phyloP scores from a whole-genome alignment of 2,329 filamentous ascomycete species.

The Epichloe hybrida region DNA sequence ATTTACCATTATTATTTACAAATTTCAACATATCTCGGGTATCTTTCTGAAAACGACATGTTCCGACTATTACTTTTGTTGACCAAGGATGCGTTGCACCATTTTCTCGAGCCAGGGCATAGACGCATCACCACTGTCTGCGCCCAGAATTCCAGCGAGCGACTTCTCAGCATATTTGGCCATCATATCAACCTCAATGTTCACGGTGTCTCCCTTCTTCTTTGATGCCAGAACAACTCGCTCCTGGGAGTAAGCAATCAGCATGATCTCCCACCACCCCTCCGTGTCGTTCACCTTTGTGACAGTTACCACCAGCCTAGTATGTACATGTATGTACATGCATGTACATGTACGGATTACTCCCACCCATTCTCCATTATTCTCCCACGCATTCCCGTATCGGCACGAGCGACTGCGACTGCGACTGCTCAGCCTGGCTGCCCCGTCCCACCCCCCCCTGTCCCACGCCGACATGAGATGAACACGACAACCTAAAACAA shows the following conservation, averaged over 20 bases:
- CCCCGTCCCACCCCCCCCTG: no score
- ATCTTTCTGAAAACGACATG: no score
- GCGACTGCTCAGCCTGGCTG: no score
- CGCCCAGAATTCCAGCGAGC: constrained; percentile 55
- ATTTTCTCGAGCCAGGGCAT: constrained; percentile 55
- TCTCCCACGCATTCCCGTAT: no score
- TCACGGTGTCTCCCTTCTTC: constrained; percentile 66
- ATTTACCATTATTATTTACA: not conserved
- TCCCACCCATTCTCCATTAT: no score
- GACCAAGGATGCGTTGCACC: constrained; percentile 61
- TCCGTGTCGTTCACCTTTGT: constrained; percentile 69
- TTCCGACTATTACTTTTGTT: constrained; percentile 23
- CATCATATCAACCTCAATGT: constrained; percentile 85
- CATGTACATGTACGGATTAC: no score
- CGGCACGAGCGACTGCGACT: no score
- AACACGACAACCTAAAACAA: no score
- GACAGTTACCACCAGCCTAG: no score
- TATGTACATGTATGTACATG: no score
- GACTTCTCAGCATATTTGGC: constrained; percentile 85
- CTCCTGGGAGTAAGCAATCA: constrained; percentile 93
- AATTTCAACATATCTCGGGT: not conserved
- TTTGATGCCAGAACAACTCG: constrained; percentile 74
- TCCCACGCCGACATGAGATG: no score
- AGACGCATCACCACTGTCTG: constrained; percentile 34
- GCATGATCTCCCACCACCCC: constrained; percentile 91